These are phyloP conservation scores for Isabelozyma heimii DNA, from an alignment of 805 yeast species.

Conservation along the genomic window DNA sequence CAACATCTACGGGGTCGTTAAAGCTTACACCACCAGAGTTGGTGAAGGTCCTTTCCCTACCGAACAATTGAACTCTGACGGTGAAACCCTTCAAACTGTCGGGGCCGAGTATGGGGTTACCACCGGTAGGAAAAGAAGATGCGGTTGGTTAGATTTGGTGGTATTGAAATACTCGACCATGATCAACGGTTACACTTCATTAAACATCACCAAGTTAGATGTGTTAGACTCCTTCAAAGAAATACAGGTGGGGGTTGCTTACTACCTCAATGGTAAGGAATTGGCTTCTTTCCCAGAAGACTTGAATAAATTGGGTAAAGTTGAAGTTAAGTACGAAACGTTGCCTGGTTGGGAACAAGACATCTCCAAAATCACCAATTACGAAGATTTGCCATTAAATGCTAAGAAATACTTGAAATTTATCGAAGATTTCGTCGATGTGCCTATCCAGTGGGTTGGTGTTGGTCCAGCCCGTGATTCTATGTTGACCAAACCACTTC, in stretches of 20 bases:
- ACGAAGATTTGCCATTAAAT: conserved; percentile 79
- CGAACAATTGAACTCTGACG: conserved; percentile 85
- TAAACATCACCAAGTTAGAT: conserved; percentile 94
- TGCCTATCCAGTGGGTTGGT: conserved; percentile 95
- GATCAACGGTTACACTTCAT: conserved; percentile 92
- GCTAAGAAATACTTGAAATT: conserved; percentile 81
- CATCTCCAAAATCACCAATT: conserved; percentile 68
- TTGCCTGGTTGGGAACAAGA: conserved; percentile 93
- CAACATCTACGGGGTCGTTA: conserved; percentile 91
- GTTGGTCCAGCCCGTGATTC: conserved; percentile 97
- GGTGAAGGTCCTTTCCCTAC: conserved; percentile 99
- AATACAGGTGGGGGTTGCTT: conserved; percentile 83
- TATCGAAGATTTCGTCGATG: conserved; percentile 80
- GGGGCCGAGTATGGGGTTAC: conserved; percentile 98
- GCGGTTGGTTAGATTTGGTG: conserved; percentile 98
- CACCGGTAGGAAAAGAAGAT: conserved; percentile 97
- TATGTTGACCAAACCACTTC: conserved; percentile 62
- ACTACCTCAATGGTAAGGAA: conserved; percentile 73
- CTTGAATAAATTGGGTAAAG: conserved; percentile 74
- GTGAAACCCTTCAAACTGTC: conserved; percentile 82
- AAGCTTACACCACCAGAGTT: conserved; percentile 97
- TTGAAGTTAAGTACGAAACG: conserved; percentile 87
- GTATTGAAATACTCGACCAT: conserved; percentile 87
- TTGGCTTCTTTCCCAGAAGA: conserved; percentile 91
- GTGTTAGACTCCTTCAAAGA: conserved; percentile 89